phyloP scores from a whole-genome alignment of 768 basidiomycete genomes.

The Lactarius pseudohatsudake region DNA sequence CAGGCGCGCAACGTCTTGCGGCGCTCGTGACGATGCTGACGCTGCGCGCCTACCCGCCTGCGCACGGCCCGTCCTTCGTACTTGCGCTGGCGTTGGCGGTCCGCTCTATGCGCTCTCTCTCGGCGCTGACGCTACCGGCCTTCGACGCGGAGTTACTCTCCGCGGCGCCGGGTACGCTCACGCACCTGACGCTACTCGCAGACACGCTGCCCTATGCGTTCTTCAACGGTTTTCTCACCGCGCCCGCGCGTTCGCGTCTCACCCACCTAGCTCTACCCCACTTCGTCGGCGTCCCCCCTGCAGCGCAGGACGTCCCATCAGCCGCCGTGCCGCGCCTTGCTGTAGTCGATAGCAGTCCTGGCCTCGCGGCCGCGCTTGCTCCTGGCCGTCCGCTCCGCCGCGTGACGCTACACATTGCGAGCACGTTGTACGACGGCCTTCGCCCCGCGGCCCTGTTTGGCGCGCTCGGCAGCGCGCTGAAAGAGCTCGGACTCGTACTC shows the following conservation, averaged over 20 bases:
- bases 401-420: conserved; percentile 32
- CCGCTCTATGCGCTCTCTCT: conserved; percentile 35
- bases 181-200: conserved; percentile 31
- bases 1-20: conserved; percentile 31
- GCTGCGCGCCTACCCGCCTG: conserved; percentile 20
- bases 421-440: conserved; percentile 38
- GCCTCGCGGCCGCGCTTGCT: conserved; percentile 13
- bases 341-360: conserved; percentile 31
- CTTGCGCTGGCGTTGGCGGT: conserved; percentile 35
- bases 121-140: conserved; percentile 32
- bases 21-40: conserved; percentile 33
- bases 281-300: conserved; percentile 17
- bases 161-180: conserved; percentile 31
- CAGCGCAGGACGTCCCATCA: conserved; percentile 21
- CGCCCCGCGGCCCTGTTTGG: conserved; percentile 36
- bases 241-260: conserved; percentile 31
- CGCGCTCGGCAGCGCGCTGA: conserved; percentile 29
- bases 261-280: conserved; percentile 16
- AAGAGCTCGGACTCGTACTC: conserved; percentile 28
- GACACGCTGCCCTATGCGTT: conserved; percentile 31
- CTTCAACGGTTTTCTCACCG: conserved; percentile 32
- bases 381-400: conserved; percentile 32
- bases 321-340: conserved; percentile 28
- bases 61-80: conserved; percentile 23
- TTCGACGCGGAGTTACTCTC: conserved; percentile 33